Conservation (phyloP, 139 green algal species). For the Picochlorum costavermella region DNA sequence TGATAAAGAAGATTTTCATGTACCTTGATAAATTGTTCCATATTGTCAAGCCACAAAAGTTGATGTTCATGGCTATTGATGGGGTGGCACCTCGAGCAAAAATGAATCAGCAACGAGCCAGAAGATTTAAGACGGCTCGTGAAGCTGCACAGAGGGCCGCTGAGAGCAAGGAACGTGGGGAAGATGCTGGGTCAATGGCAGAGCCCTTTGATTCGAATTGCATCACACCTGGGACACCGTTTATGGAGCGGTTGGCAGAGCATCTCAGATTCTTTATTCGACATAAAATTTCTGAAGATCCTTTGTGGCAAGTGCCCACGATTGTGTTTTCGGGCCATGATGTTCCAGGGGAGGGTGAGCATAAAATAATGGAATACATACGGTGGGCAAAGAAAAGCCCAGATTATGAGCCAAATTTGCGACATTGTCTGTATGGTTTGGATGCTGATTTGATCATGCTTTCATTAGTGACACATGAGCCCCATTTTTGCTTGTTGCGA, state of each 20-base stretch:
- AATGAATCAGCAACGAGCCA: constrained; percentile 87
- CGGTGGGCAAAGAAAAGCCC: constrained; percentile 43
- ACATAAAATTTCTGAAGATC: constrained; percentile 76
- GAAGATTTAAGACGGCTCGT: constrained; percentile 13
- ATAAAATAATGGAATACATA: constrained; percentile 99
- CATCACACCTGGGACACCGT: constrained; percentile 80
- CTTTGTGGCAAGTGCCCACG: constrained; percentile 64
- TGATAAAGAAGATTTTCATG: constrained; percentile 79
- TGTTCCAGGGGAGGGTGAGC: constrained; percentile 90
- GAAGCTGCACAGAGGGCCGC: not conserved
- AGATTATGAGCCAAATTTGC: constrained; percentile 50
- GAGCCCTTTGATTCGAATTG: constrained; percentile 87
- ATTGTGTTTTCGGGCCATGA: constrained; percentile 83
- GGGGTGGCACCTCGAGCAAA: constrained; percentile 84
- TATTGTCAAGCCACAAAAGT: constrained; percentile 73
- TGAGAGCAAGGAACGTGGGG: constrained; percentile 37
- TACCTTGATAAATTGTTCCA: constrained; percentile 89
- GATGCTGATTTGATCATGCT: constrained; percentile 96
- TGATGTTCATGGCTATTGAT: constrained; percentile 94
- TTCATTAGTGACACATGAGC: constrained; percentile 89
- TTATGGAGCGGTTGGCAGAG: constrained; percentile 61
- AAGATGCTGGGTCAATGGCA: constrained; percentile 28
- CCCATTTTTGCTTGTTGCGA: constrained; percentile 90
- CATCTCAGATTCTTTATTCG: constrained; percentile 85
- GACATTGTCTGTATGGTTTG: constrained; percentile 93